Percentiles rank a stretch among this genome's conserved stretches.
Conservation (phyloP, 495 filamentous ascomycete species). For the Daldinia loculata region DNA sequence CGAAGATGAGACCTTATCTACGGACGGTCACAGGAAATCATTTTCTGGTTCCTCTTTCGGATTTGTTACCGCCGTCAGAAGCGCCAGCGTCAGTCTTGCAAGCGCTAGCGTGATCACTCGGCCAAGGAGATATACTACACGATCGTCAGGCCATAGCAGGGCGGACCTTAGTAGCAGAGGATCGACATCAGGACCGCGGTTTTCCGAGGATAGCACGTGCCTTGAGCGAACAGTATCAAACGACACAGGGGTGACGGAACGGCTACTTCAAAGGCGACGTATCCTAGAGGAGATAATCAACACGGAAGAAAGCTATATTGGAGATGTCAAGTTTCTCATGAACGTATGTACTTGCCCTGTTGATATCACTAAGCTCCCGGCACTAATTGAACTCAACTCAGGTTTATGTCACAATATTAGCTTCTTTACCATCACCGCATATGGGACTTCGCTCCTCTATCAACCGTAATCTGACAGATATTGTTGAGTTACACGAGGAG, state of each 20-base stretch:
- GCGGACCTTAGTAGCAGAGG: constrained; percentile 69
- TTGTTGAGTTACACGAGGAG: constrained; percentile 75
- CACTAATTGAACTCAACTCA: constrained; percentile 42
- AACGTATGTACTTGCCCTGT: constrained; percentile 65
- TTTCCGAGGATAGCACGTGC: constrained; percentile 73
- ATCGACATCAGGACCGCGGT: constrained; percentile 65
- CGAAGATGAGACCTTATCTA: constrained; percentile 39
- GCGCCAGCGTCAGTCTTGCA: constrained; percentile 74
- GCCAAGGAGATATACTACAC: constrained; percentile 63
- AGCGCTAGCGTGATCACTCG: constrained; percentile 71
- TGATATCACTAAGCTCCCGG: not conserved
- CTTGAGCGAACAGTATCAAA: constrained; percentile 60
- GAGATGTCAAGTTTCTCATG: constrained; percentile 82
- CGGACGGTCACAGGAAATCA: constrained; percentile 61
- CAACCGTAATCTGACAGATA: constrained; percentile 72
- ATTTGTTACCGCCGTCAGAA: constrained; percentile 79
- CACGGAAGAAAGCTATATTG: constrained; percentile 89
- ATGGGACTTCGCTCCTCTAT: constrained; percentile 66
- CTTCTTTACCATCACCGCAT: constrained; percentile 66
- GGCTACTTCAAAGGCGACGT: constrained; percentile 76
- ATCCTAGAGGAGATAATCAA: constrained; percentile 83
- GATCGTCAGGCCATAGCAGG: constrained; percentile 63
- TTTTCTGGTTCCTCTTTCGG: constrained; percentile 76
- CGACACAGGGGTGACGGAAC: constrained; percentile 74
- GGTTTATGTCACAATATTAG: constrained; percentile 74